These are phyloP conservation scores for Cladosporium sp. DNA, from an alignment of 2,329 filamentous ascomycete genomes.

Conservation along the genomic window DNA sequence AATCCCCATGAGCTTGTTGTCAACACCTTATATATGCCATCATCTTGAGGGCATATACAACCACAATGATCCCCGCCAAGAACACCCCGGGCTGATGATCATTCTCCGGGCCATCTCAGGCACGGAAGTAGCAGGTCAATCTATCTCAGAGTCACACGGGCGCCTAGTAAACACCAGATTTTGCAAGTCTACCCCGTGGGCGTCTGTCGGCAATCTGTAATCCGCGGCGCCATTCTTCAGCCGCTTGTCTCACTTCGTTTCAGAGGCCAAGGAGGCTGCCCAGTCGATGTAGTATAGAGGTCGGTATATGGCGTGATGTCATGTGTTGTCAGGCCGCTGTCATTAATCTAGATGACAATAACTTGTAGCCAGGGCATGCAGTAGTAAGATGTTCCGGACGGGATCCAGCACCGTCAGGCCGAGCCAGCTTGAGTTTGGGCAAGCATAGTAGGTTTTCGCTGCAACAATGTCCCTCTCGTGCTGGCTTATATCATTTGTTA, in stretches of 20 bases:
- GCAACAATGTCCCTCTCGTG: not conserved
- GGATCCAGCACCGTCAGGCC: not conserved
- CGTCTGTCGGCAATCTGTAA: not conserved
- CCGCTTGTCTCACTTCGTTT: conserved; percentile 11
- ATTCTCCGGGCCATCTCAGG: conserved; percentile 14
- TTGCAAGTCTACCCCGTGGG: conserved; percentile 11
- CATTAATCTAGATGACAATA: not conserved
- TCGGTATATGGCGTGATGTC: not conserved
- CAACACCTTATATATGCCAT: conserved; percentile 4
- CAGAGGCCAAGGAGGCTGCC: not conserved
- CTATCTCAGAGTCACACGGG: conserved; percentile 18
- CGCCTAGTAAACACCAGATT: not conserved
- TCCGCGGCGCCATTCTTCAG: not conserved
- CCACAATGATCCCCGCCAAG: conserved; percentile 5
- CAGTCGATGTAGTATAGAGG: not conserved
- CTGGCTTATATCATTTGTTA: not conserved
- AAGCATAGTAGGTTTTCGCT: not conserved
- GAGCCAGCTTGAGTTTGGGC: not conserved
- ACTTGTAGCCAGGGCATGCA: not conserved
- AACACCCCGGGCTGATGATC: conserved; percentile 11
- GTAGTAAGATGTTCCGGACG: not conserved
- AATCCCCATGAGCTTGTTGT: not conserved
- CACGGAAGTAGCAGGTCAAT: conserved; percentile 14
- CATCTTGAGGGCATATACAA: not conserved
- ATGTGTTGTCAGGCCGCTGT: not conserved